phyloP scores from a whole-genome alignment of 2,329 filamentous ascomycete genomes.

The Fusarium xyrophilum region DNA sequence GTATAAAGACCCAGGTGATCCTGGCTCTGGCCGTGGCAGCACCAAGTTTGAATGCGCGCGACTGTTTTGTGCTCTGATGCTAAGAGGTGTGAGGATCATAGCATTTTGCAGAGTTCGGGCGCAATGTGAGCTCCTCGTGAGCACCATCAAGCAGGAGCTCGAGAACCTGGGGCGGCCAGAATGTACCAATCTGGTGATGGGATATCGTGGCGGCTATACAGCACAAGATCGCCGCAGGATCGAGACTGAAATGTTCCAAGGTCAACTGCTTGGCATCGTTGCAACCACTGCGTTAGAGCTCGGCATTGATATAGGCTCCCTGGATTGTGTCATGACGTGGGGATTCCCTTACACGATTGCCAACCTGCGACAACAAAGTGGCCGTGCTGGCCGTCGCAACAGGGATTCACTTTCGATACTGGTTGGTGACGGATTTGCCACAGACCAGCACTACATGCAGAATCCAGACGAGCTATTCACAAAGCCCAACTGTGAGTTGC shows the following conservation, averaged over 20 bases:
- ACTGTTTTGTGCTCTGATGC: conserved; percentile 86
- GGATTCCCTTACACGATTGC: conserved; percentile 96
- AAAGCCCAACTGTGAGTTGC: conserved; percentile 85
- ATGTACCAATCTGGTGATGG: conserved; percentile 84
- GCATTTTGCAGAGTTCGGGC: conserved; percentile 90
- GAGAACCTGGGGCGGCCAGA: conserved; percentile 75
- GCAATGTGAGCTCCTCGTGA: conserved; percentile 84
- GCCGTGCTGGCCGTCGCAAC: conserved; percentile 87
- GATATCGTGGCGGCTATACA: conserved; percentile 93
- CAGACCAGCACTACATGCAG: conserved; percentile 96
- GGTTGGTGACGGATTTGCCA: conserved; percentile 86
- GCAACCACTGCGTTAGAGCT: conserved; percentile 93
- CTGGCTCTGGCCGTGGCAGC: conserved; percentile 83
- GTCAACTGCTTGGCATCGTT: conserved; percentile 89
- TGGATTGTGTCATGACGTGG: conserved; percentile 92
- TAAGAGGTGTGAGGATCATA: conserved; percentile 89
- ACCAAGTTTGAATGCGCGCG: conserved; percentile 85
- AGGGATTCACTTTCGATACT: conserved; percentile 92
- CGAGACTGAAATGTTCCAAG: conserved; percentile 96
- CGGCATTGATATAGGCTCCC: conserved; percentile 90
- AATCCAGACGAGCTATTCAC: conserved; percentile 95
- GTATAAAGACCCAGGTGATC: conserved; percentile 86
- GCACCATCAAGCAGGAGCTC: conserved; percentile 80
- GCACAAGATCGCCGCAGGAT: conserved; percentile 87
- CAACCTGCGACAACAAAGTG: conserved; percentile 93